Evolutionary conservation across 176 grass and related monocot species (phyloP).

Genomic region (Juncus inflexus): DNA sequence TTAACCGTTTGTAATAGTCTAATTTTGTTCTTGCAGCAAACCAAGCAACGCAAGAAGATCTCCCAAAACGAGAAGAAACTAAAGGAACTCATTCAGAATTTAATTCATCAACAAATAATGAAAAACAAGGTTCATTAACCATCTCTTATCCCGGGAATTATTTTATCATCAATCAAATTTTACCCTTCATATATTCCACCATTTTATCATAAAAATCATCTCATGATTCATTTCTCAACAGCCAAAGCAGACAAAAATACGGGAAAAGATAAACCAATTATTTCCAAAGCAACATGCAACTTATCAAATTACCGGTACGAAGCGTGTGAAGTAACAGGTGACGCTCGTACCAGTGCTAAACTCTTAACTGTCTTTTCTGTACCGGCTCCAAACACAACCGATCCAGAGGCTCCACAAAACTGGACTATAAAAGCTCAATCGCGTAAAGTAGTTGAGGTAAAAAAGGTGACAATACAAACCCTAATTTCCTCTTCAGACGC

Average conservation of each 20-base stretch:
- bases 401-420: constrained; percentile 20
- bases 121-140: background rate
- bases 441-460: constrained; percentile 44
- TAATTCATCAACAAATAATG: background rate
- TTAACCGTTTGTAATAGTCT: no score
- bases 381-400: background rate
- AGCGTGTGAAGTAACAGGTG: constrained; percentile 50
- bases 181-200: background rate
- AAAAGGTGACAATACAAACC: constrained; percentile 39
- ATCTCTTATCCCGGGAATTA: background rate
- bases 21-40: background rate
- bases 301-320: constrained; percentile 46
- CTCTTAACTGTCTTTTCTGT: constrained; percentile 46
- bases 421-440: constrained; percentile 66
- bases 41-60: background rate
- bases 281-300: constrained; percentile 52
- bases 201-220: no score
- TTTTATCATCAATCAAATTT: background rate
- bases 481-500: constrained; percentile 33
- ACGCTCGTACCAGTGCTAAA: constrained; percentile 41
- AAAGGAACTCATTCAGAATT: background rate
- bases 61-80: background rate
- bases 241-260: no score
- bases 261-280: background rate
- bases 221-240: background rate